Evolutionary conservation across 495 filamentous ascomycete genomes (phyloP), one percentile per base, ranked within the genome.

Genomic region (Penicillium fimorum): DNA sequence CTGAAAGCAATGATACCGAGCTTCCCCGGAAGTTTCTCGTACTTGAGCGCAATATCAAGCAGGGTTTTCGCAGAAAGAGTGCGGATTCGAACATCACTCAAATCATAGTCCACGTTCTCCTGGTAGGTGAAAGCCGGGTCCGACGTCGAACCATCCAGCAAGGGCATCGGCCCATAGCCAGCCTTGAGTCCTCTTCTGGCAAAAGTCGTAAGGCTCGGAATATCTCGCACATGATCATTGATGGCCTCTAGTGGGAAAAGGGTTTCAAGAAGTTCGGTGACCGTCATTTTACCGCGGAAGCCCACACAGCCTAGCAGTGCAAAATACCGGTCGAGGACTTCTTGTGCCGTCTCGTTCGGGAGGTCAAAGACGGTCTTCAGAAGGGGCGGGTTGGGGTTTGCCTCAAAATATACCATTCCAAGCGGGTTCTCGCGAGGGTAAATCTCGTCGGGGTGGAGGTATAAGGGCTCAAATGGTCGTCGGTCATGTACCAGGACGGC

Each of bases 401-500:
- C 51, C 57, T 79, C 74, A 32, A 76, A 75, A 33, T 76, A 79
- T 4, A 79, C 17, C 2, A 75, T 2, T 4, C 55, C 53, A 15
- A 62, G 59, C 6, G 65, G 47, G 32, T n/a, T 29, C 12, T 53
- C 56, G 9, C 62, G 63, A 0, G 84, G 86, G 59, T 72, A 86
- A 53, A 87, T 78, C 55, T 92, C 88, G 5, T 80, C 66, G 0
- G 64, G 29, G 11, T 76, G 47, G 22, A 81, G 75, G 8, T 64
- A 55, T 42, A 89, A 63, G 4, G 83, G 80, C 20, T 88, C 82
- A 43, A 78, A 83, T 8, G 69, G 71, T 25, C 88, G 84, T 5
- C 79, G 81, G 63, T 91, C 87, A 83, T 83, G 90, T 47, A 71
- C 54, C 2, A 91, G 70, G 5, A 79, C 37, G 0, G 79, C 78